Evolutionary conservation across 768 basidiomycete genomes (phyloP).

Genomic region (Lentinula lateritia): DNA sequence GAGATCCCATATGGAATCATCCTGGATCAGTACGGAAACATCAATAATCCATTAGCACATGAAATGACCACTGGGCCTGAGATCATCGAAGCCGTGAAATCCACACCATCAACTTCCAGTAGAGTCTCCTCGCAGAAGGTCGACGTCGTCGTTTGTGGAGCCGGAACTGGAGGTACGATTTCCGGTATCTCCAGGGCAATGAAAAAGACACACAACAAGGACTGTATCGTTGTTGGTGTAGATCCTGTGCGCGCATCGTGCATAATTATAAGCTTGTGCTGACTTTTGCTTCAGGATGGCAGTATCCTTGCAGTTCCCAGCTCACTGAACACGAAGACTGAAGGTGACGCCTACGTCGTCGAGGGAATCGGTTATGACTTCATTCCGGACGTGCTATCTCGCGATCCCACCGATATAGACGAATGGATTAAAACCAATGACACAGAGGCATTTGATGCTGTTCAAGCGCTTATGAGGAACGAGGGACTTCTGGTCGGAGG

Average conservation of each 20-base stretch:
- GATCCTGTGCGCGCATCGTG: slow-evolving; percentile 66
- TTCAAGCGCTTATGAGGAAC: slow-evolving; percentile 67
- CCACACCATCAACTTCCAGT: slow-evolving; percentile 53
- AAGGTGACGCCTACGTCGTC: slow-evolving; percentile 60
- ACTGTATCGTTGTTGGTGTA: slow-evolving; percentile 74
- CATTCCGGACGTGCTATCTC: slow-evolving; percentile 80
- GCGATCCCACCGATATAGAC: slow-evolving; percentile 53
- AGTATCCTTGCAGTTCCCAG: slow-evolving; percentile 81
- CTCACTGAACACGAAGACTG: slow-evolving; percentile 47
- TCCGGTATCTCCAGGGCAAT: slow-evolving; percentile 81
- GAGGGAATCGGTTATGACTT: slow-evolving; percentile 99
- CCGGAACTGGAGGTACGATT: slow-evolving; percentile 94
- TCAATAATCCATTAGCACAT: slow-evolving; percentile 89
- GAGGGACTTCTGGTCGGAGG: slow-evolving; percentile 94
- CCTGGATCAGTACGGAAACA: slow-evolving; percentile 86
- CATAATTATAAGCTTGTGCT: slow-evolving; percentile 2
- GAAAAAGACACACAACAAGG: slow-evolving; percentile 71
- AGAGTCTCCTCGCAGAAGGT: slow-evolving; percentile 69
- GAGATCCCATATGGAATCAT: slow-evolving; percentile 85
- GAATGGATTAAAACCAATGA: slow-evolving; percentile 86
- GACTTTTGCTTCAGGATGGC: slow-evolving; percentile 52
- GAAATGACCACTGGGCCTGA: slow-evolving; percentile 89
- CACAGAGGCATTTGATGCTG: slow-evolving; percentile 71
- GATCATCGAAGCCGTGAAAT: slow-evolving; percentile 73
- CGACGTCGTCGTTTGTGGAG: slow-evolving; percentile 77